phyloP scores from a whole-genome alignment of 768 basidiomycete species.

The Agaricus blazei region DNA sequence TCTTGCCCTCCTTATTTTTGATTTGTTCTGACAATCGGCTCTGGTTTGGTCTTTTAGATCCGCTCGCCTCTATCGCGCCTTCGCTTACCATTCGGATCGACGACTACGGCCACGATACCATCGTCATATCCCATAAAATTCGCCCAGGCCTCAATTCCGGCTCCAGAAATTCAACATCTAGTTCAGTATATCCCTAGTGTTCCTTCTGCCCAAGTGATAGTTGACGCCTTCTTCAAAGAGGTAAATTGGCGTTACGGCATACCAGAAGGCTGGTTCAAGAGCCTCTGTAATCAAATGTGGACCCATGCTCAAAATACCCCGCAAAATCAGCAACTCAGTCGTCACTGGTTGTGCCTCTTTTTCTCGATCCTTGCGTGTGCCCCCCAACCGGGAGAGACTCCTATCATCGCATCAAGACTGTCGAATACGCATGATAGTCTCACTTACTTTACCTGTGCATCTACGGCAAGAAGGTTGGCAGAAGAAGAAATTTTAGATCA shows the following conservation, averaged over 20 bases:
- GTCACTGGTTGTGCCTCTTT: conserved; percentile 46
- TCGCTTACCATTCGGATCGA: conserved; percentile 35
- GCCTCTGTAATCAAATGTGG: conserved; percentile 43
- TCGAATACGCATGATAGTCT: conserved; percentile 14
- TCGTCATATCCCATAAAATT: background rate
- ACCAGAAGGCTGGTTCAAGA: conserved; percentile 42
- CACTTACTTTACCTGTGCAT: conserved; percentile 36
- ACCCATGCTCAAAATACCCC: conserved; percentile 25
- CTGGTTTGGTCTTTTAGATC: conserved; percentile 21
- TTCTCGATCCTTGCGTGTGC: conserved; percentile 43
- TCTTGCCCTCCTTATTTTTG: background rate
- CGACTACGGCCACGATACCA: conserved; percentile 9
- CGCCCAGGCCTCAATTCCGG: conserved; percentile 3
- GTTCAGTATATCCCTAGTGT: conserved; percentile 28
- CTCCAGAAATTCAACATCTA: conserved; percentile 25
- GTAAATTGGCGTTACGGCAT: conserved; percentile 49
- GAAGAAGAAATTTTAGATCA: conserved; percentile 38
- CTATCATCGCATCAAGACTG: conserved; percentile 8
- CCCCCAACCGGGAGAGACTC: conserved; percentile 22
- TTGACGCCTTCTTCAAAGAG: conserved; percentile 36
- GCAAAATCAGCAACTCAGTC: conserved; percentile 34
- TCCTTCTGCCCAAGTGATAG: conserved; percentile 27
- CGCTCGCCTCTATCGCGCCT: conserved; percentile 23
- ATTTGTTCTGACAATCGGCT: background rate
- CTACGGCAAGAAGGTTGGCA: conserved; percentile 39